These are phyloP conservation scores for Mycothermus thermophilus DNA, from an alignment of 495 filamentous ascomycete species.

Conservation along the genomic window DNA sequence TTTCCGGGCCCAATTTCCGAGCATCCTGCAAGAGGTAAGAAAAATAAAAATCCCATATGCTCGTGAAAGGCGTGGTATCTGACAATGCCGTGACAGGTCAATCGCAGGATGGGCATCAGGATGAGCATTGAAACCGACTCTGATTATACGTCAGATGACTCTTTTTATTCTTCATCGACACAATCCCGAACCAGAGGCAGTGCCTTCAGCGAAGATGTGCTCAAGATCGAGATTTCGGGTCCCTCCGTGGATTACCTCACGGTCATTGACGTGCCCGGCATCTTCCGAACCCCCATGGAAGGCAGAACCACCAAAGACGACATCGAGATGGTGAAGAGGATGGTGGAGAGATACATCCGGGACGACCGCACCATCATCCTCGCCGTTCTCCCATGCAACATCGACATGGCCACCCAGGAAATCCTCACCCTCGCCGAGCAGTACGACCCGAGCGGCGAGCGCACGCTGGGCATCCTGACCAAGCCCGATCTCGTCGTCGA, in stretches of 20 bases:
- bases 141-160: neutral
- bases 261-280: constrained; percentile 50
- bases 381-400: constrained; percentile 42
- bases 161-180: neutral
- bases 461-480: constrained; percentile 46
- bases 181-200: constrained; percentile 4
- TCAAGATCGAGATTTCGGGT: constrained; percentile 43
- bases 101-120: constrained; percentile 24
- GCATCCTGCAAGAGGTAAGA: constrained; percentile 15
- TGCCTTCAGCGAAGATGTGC: constrained; percentile 38
- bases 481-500: constrained; percentile 47
- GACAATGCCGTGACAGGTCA: no score
- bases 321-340: constrained; percentile 34
- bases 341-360: constrained; percentile 36
- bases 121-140: constrained; percentile 1
- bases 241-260: constrained; percentile 42
- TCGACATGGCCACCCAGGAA: constrained; percentile 50
- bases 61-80: no score
- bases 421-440: constrained; percentile 42
- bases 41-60: no score
- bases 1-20: constrained; percentile 9
- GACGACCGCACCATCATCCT: constrained; percentile 42
- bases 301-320: constrained; percentile 36
- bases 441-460: constrained; percentile 32
- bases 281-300: constrained; percentile 41